Base-by-base conservation (phyloP, 176 grass and related monocot genomes). In the Carex scoparia region DNA sequence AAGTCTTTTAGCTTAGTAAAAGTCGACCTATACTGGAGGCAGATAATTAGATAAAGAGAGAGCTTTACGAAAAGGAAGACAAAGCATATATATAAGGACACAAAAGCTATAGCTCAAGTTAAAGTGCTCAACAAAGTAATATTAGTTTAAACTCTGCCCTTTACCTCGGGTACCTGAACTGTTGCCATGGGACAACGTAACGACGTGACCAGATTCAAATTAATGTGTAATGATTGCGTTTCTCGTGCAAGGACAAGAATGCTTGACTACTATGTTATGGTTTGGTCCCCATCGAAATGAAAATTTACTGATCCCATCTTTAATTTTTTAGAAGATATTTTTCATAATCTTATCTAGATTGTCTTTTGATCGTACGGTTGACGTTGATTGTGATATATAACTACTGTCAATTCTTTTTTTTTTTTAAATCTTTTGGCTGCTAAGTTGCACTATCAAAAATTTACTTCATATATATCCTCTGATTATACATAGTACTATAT, bases 1-100 rank as follows among this genome's bases (percentile, higher is more conserved):
- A 35, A 78, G 2, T 79, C 74, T 79, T 78, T 78, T 79, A 58
- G 51, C 27, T 79, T 16, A n/a, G 74, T 58, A 58, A 79, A 58
- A 79, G 74, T 35, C 37, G 74, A 32, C 14, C 14, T 56, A 30
- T 56, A 56, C 30, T 77, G 49, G 73, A 57, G 13, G 74, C 74
- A 57, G 53, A 79, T 58, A 79, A 58, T 58, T 13, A 57, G 13
- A 18, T 58, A 79, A 58, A 79, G 28, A 57, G 13, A 18, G 7
- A 30, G 74, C 74, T 79, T 58, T 79, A 35, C 1, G 15, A 58
- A 79, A 79, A 79, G 74, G 71, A 75, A 75, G 44, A 28, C n/a
- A 75, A 51, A 75, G 18, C 70, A 78, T 46, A 49, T 10, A 10
- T 10, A 10, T 49, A 10, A 18, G 49, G 51, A 13, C 51, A 33